Evolutionary conservation across 2,329 filamentous ascomycete genomes (phyloP), one percentile per base, ranked within the genome.

Genomic region (Neonectria ditissima): DNA sequence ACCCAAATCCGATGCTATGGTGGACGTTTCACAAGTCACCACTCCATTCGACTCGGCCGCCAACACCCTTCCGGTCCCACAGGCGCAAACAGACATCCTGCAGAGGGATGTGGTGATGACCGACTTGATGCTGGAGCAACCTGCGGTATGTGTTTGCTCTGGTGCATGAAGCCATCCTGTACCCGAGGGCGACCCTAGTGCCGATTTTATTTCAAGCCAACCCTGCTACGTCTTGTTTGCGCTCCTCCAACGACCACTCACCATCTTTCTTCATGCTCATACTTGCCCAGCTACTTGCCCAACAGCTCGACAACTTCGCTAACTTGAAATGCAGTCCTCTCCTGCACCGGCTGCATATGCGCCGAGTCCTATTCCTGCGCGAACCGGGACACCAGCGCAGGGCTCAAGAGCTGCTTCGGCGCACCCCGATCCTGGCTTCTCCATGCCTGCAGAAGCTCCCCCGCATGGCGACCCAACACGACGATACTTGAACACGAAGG

Each of bases 401-500:
- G 78, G 80, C 66, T 89, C 86, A 37, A 81, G 87, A 69, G 85
- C 87, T 10, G 81, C 84, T 8, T 89, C 87, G 30, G 83, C 81
- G 50, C 86, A 88, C 63, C 86, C 87, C 4, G 87, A 89, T 64
- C 68, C 81, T 5, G 77, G 78, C 26, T 82, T 81, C 68, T 78
- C 80, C n/a, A 84, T 90, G 76, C 89, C 89, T 1, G 78, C 84
- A 13, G 86, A 90, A 73, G 84, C 88, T 14, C 83, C 86, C 1
- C 78, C 84, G 1, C 89, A 92, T 72, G 91, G 91, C 50, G 91
- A 91, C 22, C 88, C 89, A 1, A 88, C 88, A 5, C 86, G 91
- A 47, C 85, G 87, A 71, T 94, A 93, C 75, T 78, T 94, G 69
- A 93, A 93, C 73, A 83, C 85, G 52, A 92, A 89, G 71, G 86